A percentile compares a stretch with the other conserved stretches of the same genome.
Evolutionary conservation across 257 asterid species (phyloP).

Genomic region (Solanum pinnatisectum): DNA sequence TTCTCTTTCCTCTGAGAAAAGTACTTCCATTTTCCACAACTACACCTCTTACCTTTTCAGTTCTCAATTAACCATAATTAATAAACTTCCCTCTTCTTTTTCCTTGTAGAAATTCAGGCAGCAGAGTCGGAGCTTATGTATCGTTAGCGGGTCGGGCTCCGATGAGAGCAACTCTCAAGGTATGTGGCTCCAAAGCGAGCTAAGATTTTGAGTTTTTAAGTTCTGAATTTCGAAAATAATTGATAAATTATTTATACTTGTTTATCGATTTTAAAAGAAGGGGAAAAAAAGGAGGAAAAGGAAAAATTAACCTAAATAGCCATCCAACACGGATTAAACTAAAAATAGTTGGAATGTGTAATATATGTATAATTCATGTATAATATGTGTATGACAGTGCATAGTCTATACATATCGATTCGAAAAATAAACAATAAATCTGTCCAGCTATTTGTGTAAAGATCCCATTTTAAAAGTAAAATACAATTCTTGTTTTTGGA

Average conservation of each 20-base stretch:
- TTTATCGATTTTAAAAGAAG: too few species aligned
- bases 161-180: constrained; percentile 20
- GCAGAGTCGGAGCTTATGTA: constrained; percentile 8
- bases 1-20: constrained; percentile 1
- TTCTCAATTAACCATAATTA: neutral
- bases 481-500: neutral
- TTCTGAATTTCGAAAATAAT: too few species aligned
- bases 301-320: too few species aligned
- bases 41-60: neutral
- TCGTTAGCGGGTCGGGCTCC: constrained; percentile 27
- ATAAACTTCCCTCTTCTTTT: neutral
- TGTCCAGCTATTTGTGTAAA: neutral
- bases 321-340: neutral
- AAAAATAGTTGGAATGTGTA: neutral
- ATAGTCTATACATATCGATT: neutral
- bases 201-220: too few species aligned
- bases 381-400: neutral
- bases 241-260: neutral
- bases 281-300: too few species aligned
- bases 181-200: neutral
- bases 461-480: neutral
- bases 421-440: neutral
- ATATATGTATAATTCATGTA: neutral
- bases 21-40: neutral
- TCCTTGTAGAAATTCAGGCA: constrained; percentile 12